These are phyloP conservation scores for Symmetrospora coprosmae DNA, from an alignment of 768 basidiomycete genomes.

Conservation along the genomic window DNA sequence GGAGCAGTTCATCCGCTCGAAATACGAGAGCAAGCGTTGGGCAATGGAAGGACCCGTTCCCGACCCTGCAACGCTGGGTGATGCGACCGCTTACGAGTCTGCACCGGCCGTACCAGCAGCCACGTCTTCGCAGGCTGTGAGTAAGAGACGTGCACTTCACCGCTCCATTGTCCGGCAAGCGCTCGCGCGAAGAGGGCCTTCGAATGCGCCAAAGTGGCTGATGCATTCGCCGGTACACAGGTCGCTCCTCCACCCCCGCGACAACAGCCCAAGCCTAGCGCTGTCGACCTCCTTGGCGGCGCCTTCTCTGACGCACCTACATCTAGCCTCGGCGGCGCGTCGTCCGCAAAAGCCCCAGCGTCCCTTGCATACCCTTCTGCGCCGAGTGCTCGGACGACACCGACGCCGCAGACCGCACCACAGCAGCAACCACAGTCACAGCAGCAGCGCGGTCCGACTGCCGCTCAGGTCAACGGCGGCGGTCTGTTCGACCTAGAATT, in stretches of 20 bases:
- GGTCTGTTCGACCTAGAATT: slow-evolving; percentile 77
- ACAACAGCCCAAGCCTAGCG: no score
- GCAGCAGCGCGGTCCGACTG: slow-evolving; percentile 11
- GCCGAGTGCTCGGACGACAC: not conserved
- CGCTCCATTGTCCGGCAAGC: no score
- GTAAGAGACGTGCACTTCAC: no score
- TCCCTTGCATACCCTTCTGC: not conserved
- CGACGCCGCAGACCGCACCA: no score
- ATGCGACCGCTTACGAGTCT: slow-evolving; percentile 27
- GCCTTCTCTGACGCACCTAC: not conserved
- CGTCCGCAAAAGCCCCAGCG: not conserved
- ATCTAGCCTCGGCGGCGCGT: no score
- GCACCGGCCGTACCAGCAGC: slow-evolving; percentile 24
- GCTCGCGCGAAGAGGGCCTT: no score
- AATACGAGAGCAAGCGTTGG: slow-evolving; percentile 89
- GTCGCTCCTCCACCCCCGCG: no score
- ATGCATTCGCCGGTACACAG: no score
- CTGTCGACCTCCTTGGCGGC: slow-evolving; percentile 12
- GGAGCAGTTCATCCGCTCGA: slow-evolving; percentile 90
- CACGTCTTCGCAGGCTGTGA: no score
- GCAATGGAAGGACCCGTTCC: slow-evolving; percentile 80
- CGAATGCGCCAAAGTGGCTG: no score
- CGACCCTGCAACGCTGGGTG: slow-evolving; percentile 67
- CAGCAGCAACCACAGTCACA: no score
- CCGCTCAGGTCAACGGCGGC: slow-evolving; percentile 18